Conservation (phyloP, 208 protist species). For the Trichomonas vaginalis region DNA sequence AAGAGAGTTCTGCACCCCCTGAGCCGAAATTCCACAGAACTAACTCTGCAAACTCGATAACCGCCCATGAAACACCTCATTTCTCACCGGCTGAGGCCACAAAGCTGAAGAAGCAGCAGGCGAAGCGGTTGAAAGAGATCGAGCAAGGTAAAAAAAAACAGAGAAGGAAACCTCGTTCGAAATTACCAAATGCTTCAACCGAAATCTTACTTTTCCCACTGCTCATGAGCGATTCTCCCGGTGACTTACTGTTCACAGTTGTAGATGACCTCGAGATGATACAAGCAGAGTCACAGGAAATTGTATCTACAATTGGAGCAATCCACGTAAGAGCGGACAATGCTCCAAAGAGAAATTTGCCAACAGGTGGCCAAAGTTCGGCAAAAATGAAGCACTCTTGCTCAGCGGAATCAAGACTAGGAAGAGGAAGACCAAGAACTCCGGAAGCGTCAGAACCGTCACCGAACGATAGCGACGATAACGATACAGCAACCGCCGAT, state of each 20-base stretch:
- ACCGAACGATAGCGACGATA: background rate
- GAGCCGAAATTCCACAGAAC: background rate
- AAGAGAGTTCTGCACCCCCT: background rate
- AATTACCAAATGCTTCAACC: background rate
- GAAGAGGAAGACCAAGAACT: background rate
- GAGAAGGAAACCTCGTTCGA: background rate
- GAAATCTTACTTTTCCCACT: background rate
- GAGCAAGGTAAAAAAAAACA: background rate
- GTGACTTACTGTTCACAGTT: background rate
- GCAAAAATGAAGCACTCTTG: background rate
- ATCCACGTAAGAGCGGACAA: background rate
- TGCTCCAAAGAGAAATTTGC: background rate
- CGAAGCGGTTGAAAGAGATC: background rate
- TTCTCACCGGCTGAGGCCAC: background rate
- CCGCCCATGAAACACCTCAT: background rate
- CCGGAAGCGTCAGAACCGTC: background rate
- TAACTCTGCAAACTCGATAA: background rate
- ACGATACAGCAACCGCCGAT: background rate
- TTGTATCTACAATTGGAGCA: background rate
- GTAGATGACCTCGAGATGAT: background rate
- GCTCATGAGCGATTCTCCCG: background rate
- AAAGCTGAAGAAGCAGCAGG: background rate
- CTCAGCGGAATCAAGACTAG: background rate
- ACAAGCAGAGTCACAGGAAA: background rate
- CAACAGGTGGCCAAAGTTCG: background rate